Evolutionary conservation across 192 early-diverging fungal species (phyloP), one percentile per base, ranked within the genome.

Genomic region (Linnemannia elongata): DNA sequence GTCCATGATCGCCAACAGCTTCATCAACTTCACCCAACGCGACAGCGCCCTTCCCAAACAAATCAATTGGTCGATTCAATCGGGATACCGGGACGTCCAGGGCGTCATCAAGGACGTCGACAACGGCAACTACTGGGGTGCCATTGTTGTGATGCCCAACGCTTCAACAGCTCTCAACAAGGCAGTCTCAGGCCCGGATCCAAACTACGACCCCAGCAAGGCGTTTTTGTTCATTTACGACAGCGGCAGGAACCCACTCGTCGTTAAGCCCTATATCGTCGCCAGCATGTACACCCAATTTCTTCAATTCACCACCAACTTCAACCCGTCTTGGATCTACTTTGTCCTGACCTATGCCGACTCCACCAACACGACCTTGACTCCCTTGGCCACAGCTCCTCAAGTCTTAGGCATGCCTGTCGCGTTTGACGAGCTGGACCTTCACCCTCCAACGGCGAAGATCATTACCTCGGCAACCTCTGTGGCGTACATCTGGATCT

Each of bases 51-150:
- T 42, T 4, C 24, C 45, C 22, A 74, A 69, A 6, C 83, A 85
- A 55, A 55, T 85, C 41, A 85, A 75, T 33, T 85, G 84, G 84
- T 77, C 70, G 6, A 72, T 86, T 8, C 75, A 81, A 33, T 35
- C 77, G 24, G n/a, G 41, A 20, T 86, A 81, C 84, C 72, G 76
- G 38, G 49, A 77, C 41, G 12, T 86, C 18, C 4, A 7, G 2
- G 22, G 54, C 41, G 79, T 86, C 20, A 86, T 74, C 17, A 20
- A 60, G 1, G 84, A 86, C 35, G 84, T 81, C 30, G 70, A 77
- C 1, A 81, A 86, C n/a, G 84, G 84, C 41, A 81, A 86, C 47
- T 86, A 80, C 18, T 86, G 84, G 84, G 79, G 84, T 7, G 84
- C 79, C 12, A 76, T 86, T 57, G 84, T 86, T 3, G 84, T 80